Conservation (phyloP, 495 filamentous ascomycete species). For the Cryomyces minteri region DNA sequence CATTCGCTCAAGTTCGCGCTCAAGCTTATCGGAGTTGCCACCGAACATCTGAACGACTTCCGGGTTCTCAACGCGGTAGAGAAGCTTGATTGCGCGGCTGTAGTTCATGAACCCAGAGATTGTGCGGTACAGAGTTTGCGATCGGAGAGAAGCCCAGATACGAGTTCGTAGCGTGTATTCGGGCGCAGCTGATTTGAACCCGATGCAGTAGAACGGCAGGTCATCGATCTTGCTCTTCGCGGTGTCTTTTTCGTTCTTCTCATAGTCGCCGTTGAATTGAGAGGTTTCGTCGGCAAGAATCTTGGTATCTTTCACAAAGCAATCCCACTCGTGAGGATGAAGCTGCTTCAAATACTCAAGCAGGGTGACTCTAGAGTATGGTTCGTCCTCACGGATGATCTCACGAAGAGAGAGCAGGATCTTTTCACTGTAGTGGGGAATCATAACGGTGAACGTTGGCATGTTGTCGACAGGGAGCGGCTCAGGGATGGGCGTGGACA, state of each 20-base stretch:
- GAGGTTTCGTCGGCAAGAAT: slow-evolving; percentile 98
- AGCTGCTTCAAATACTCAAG: slow-evolving; percentile 97
- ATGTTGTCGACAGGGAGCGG: slow-evolving; percentile 98
- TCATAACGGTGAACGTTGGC: slow-evolving; percentile 95
- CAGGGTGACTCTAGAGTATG: slow-evolving; percentile 92
- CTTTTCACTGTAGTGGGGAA: slow-evolving; percentile 97
- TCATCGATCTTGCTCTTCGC: slow-evolving; percentile 99
- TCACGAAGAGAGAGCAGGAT: slow-evolving; percentile 91
- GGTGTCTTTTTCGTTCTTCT: slow-evolving; percentile 85
- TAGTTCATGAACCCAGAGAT: slow-evolving; percentile 99
- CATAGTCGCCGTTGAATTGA: slow-evolving; percentile 81
- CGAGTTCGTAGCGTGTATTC: slow-evolving; percentile 98
- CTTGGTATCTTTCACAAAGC: slow-evolving; percentile 99
- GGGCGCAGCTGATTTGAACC: slow-evolving; percentile 97
- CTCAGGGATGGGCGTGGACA: slow-evolving; percentile 97
- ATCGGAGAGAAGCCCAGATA: slow-evolving; percentile 98
- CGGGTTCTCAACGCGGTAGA: slow-evolving; percentile 97
- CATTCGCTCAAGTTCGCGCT: slow-evolving; percentile 96
- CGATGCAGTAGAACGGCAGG: slow-evolving; percentile 98
- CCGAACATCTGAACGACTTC: slow-evolving; percentile 99
- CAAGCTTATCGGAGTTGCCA: slow-evolving; percentile 97
- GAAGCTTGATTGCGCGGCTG: slow-evolving; percentile 92
- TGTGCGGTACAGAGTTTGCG: slow-evolving; percentile 93
- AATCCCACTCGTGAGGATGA: slow-evolving; percentile 98
- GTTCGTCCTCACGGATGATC: slow-evolving; percentile 98